phyloP scores from a whole-genome alignment of 2,329 filamentous ascomycete species.

The Penicillium sp. region DNA sequence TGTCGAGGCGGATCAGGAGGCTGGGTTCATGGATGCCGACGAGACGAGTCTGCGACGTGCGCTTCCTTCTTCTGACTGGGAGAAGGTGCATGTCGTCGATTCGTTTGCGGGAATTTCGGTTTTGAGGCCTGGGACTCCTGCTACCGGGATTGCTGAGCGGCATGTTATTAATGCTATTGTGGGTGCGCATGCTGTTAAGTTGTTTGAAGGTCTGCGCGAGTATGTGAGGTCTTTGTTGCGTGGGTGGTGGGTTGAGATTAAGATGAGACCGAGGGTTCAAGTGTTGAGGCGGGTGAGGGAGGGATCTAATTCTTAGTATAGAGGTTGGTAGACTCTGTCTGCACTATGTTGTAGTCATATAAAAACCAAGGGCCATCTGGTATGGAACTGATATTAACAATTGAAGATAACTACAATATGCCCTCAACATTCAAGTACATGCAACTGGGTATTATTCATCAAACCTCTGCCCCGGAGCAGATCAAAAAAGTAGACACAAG shows the following conservation, averaged over 20 bases:
- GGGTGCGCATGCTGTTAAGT: conserved; percentile 29
- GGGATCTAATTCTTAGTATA: neutral
- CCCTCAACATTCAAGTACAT: conserved; percentile 8
- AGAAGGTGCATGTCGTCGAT: conserved; percentile 49
- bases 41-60: conserved; percentile 43
- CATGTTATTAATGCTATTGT: conserved; percentile 34
- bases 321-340: neutral
- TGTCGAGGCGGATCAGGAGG: conserved; percentile 45
- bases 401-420: conserved; percentile 5
- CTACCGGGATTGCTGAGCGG: conserved; percentile 31
- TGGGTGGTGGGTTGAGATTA: conserved; percentile 57
- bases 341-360: neutral
- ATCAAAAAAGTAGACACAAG: conserved; percentile 5
- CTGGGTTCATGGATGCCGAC: conserved; percentile 13
- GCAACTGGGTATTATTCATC: conserved; percentile 28
- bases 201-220: conserved; percentile 30
- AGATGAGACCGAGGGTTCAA: conserved; percentile 54
- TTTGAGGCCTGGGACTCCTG: conserved; percentile 44
- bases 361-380: neutral
- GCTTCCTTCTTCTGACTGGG: conserved; percentile 44
- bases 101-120: conserved; percentile 53
- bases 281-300: conserved; percentile 40
- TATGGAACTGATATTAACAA: conserved; percentile 5
- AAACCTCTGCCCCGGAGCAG: conserved; percentile 8
- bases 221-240: conserved; percentile 35